Evolutionary conservation across 306 rosid genomes (phyloP), one percentile per base, ranked within the genome.

Genomic region (Begonia masoniana): DNA sequence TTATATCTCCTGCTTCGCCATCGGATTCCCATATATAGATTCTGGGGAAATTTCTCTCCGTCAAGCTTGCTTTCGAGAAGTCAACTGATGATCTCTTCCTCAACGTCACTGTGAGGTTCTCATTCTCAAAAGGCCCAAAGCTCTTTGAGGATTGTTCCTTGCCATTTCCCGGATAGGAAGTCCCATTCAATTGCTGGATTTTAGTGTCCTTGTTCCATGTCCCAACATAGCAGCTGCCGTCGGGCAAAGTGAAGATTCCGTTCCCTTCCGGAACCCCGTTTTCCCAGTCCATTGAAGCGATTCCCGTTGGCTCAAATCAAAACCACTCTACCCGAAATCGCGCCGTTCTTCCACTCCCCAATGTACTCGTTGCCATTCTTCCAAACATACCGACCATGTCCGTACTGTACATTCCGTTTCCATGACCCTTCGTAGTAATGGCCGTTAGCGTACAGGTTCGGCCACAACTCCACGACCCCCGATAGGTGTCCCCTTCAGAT

Each of bases 1-100:
- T 86, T 50, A 91, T 91, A 64, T 91, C 99, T 41, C 99, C 99
- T 0, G 85, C 94, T 57, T 91, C 99, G 2, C 99, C 96, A 26
- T 91, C 94, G 0, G 84, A 73, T 72, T 91, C 99, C 99, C 99
- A 91, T 2, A 91, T 91, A 46, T 94, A 91, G 64, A 91, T 86
- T 75, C 85, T 72, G 0, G 83, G 84, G 58, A 88, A 92, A 39
- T 62, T 71, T 79, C 74, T 74, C 48, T 76, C 87, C 10, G 82
- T 73, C 41, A 78, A 47, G 59, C 91, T 78, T 54, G 84, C 85
- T 61, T 89, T 70, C 0, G 60, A 58, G 13, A 64, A 66, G 17
- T 84, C 95, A 13, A 78, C 74, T 0, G 88, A 83, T 2, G 84
- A 76, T 53, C 85, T 59, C 66, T 85, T 91, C 71, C 94, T 74